These are phyloP conservation scores for Penicillium turbatum DNA, from an alignment of 495 filamentous ascomycete species.

Conservation along the genomic window DNA sequence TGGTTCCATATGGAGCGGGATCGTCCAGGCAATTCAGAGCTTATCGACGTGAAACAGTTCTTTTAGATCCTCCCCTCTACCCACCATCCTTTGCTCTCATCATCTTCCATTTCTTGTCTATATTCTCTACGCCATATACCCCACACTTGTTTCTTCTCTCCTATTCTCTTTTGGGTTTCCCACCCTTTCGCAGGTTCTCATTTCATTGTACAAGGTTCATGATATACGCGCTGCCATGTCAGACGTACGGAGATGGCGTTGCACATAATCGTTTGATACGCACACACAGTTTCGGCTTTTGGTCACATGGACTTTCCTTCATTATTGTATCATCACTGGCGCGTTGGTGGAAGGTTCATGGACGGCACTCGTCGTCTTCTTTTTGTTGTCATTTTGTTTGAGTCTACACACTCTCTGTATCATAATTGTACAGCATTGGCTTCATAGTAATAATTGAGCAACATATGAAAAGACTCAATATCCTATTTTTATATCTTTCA, in stretches of 20 bases:
- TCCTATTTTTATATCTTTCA: too few species aligned
- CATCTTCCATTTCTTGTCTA: constrained; percentile 5
- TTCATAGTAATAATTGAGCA: constrained; percentile 7
- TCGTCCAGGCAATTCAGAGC: constrained; percentile 37
- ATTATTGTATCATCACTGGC: not conserved
- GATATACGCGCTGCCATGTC: constrained; percentile 10
- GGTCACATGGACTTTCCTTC: not conserved
- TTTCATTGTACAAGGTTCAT: not conserved
- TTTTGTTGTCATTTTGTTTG: not conserved
- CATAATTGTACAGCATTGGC: constrained; percentile 17
- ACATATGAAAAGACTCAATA: not conserved
- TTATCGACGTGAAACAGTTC: constrained; percentile 37
- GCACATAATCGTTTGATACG: not conserved
- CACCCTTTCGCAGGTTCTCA: not conserved
- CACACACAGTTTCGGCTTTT: not conserved
- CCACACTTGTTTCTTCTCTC: constrained; percentile 20
- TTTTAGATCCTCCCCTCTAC: constrained; percentile 26
- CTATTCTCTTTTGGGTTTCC: not conserved
- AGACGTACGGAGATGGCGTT: not conserved
- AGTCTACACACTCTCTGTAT: constrained; percentile 17
- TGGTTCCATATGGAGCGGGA: constrained; percentile 50
- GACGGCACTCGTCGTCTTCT: constrained; percentile 3
- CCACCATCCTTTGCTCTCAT: constrained; percentile 1
- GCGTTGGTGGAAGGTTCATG: not conserved
- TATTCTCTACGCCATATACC: constrained; percentile 26